These are phyloP conservation scores for Blastocrithidia nonstop DNA, from an alignment of 208 protist genomes.

Conservation along the genomic window DNA sequence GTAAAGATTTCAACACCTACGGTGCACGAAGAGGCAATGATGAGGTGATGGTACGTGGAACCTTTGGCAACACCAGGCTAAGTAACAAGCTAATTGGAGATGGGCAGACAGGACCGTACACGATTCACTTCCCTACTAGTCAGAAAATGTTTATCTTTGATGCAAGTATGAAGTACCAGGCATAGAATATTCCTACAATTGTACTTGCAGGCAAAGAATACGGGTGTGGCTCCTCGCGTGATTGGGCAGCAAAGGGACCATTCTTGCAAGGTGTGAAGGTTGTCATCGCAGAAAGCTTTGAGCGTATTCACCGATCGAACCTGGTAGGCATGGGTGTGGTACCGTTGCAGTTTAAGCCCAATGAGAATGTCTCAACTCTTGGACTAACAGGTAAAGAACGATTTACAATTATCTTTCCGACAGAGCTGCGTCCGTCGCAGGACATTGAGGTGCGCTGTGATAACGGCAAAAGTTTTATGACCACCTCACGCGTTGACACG, in stretches of 20 bases:
- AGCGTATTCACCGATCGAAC: slow-evolving; percentile 92
- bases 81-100: slow-evolving; percentile 84
- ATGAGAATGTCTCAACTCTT: slow-evolving; percentile 68
- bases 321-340: slow-evolving; percentile 93
- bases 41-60: slow-evolving; percentile 92
- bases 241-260: slow-evolving; percentile 94
- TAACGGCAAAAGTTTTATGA: slow-evolving; percentile 75
- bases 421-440: slow-evolving; percentile 65
- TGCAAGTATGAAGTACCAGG: slow-evolving; percentile 84
- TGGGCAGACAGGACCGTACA: slow-evolving; percentile 86
- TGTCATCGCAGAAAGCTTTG: slow-evolving; percentile 88
- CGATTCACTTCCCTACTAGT: slow-evolving; percentile 80
- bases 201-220: slow-evolving; percentile 93
- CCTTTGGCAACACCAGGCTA: slow-evolving; percentile 92
- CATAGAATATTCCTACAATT: slow-evolving; percentile 49
- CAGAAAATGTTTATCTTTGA: slow-evolving; percentile 92
- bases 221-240: slow-evolving; percentile 88
- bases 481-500: slow-evolving; percentile 89
- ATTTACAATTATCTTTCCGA: slow-evolving; percentile 80
- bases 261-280: slow-evolving; percentile 90
- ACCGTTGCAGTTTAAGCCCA: slow-evolving; percentile 88
- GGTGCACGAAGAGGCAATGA: slow-evolving; percentile 92
- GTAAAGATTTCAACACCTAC: slow-evolving; percentile 93
- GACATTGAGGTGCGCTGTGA: slow-evolving; percentile 75
- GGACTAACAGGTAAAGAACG: slow-evolving; percentile 87